Base-by-base conservation (phyloP, 2,329 filamentous ascomycete genomes). In the Aspergillus sp. region DNA sequence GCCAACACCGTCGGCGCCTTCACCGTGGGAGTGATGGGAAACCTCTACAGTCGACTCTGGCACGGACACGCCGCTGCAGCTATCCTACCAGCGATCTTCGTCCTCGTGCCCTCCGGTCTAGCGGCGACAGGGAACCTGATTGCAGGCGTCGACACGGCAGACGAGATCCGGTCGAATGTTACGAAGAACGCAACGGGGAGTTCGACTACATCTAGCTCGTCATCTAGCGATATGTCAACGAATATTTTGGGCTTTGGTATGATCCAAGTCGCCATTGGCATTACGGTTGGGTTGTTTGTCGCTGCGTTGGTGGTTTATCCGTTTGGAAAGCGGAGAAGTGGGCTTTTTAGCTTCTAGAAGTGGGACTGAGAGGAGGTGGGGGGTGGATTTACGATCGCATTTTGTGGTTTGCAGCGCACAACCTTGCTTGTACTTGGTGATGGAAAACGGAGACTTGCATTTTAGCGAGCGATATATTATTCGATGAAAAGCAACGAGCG, bases 31-130 rank as follows among this genome's bases (percentile, higher is more conserved):
- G 84, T 92, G 36, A 78, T 92, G 43, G 90, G 90, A 7, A 95
- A 95, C 67, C 72, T 92, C 1, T 93, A 94, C 77, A 89, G 88
- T 6, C 85, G 91, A 2, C 69, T 81, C 38, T 74, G 89, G 19
- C 91, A 92, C 72, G 90, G 89, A 1, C 84, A 96, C 3, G 92
- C 92, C 0, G 91, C 91, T 0, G 91, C 91, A 0, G 89, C 90
- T 4, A 91, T 96, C 82, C 80, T 96, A 12, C 92, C 92, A 0
- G 92, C 89, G 8, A 95, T 97, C 66, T 96, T 95, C 65, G 83
- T 87, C 1, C 84, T 86, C 63, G 85, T 88, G 1, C 85, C 85
- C 0, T 84, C 80, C 2, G 85, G 85, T 2, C 73, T 88, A 13
- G 82, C 84, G 2, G 84, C 85, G 0, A 80, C 79, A 55, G 86